These are phyloP conservation scores for Rhexocercosporidium sp. DNA, from an alignment of 2,329 filamentous ascomycete genomes.

Conservation along the genomic window DNA sequence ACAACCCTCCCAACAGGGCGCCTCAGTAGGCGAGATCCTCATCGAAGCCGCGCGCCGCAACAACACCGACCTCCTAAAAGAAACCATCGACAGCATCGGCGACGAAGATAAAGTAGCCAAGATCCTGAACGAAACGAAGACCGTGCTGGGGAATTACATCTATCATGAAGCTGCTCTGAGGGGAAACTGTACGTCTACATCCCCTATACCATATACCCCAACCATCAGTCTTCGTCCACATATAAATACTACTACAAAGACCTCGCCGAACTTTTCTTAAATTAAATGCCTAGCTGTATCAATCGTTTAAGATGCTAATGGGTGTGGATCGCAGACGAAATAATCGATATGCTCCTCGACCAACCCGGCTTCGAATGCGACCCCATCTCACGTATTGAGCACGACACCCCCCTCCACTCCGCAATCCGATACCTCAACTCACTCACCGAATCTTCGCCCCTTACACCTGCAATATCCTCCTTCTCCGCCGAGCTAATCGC, in stretches of 20 bases:
- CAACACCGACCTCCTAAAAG: constrained; percentile 83
- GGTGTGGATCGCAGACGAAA: constrained; percentile 63
- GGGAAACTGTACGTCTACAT: constrained; percentile 73
- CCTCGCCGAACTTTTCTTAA: no score
- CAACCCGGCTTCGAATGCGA: constrained; percentile 87
- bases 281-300: no score
- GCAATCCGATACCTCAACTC: constrained; percentile 78
- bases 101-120: constrained; percentile 67
- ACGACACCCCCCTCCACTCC: constrained; percentile 80
- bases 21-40: constrained; percentile 81
- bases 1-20: constrained; percentile 63
- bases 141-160: constrained; percentile 85
- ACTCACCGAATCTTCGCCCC: constrained; percentile 52
- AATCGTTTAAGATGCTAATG: background rate
- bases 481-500: constrained; percentile 71
- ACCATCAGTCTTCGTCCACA: background rate
- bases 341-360: constrained; percentile 82
- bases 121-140: constrained; percentile 84
- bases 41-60: constrained; percentile 93
- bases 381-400: constrained; percentile 71
- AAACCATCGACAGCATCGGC: constrained; percentile 67
- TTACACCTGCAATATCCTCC: constrained; percentile 60
- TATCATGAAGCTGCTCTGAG: constrained; percentile 87
- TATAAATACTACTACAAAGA: no score
- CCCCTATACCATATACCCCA: background rate